Conservation (phyloP, 2,329 filamentous ascomycete species). For the Apiospora koreana region DNA sequence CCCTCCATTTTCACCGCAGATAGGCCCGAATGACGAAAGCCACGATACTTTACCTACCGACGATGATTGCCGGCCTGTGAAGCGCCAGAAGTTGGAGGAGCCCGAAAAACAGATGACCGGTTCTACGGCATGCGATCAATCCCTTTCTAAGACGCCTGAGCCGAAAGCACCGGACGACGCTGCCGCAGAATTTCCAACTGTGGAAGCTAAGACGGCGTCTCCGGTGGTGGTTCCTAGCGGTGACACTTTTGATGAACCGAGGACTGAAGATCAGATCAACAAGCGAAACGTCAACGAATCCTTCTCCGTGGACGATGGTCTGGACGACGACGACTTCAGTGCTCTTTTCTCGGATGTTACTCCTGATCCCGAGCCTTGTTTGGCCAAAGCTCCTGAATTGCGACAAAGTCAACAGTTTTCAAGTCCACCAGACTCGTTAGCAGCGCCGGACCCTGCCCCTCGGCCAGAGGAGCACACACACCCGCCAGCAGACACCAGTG, state of each 20-base stretch:
- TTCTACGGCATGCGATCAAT: neutral
- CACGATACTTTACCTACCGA: conserved; percentile 6
- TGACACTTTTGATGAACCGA: neutral
- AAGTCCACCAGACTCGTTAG: conserved; percentile 11
- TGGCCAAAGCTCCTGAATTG: neutral
- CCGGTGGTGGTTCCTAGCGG: neutral
- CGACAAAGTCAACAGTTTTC: neutral
- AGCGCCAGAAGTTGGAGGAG: neutral
- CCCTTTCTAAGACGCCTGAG: neutral
- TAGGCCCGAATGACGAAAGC: conserved; percentile 6
- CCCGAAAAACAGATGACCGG: neutral
- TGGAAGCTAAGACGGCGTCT: neutral
- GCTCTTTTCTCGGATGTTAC: neutral
- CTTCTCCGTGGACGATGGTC: conserved; percentile 15
- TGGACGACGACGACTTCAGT: conserved; percentile 11
- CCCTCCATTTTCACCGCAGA: neutral
- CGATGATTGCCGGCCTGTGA: neutral
- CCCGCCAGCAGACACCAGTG: neutral
- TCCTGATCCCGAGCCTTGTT: neutral
- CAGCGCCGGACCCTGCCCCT: conserved; percentile 19
- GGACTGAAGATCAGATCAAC: neutral
- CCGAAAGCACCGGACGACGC: neutral
- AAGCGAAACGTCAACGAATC: conserved; percentile 13
- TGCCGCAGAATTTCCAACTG: neutral
- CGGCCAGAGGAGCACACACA: neutral